Percentiles rank a stretch among this genome's conserved stretches.
These are phyloP conservation scores for Boletus reticuloceps DNA, from an alignment of 768 basidiomycete genomes.

Conservation along the genomic window DNA sequence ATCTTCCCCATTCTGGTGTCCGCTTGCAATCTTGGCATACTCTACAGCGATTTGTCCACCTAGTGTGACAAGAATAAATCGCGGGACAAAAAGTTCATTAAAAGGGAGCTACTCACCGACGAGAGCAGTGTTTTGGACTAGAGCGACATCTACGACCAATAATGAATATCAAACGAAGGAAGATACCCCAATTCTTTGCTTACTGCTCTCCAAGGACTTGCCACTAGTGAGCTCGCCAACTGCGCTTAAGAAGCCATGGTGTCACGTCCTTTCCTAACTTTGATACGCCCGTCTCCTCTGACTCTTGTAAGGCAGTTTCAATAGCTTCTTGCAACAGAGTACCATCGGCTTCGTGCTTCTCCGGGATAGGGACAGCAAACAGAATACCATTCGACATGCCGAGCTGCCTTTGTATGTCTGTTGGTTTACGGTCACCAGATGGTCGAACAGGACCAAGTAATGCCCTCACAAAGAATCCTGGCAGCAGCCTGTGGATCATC, in stretches of 20 bases:
- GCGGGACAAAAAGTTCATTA: background rate
- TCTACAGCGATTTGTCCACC: slow-evolving; percentile 79
- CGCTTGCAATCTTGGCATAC: slow-evolving; percentile 54
- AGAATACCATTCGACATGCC: slow-evolving; percentile 74
- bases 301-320: slow-evolving; percentile 81
- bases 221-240: slow-evolving; percentile 80
- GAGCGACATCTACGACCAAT: slow-evolving; percentile 64
- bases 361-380: slow-evolving; percentile 89
- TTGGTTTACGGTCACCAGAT: background rate
- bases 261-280: slow-evolving; percentile 87
- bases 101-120: slow-evolving; percentile 53
- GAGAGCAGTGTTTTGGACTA: slow-evolving; percentile 85
- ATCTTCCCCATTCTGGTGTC: slow-evolving; percentile 13
- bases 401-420: slow-evolving; percentile 71
- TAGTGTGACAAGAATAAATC: slow-evolving; percentile 25
- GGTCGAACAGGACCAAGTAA: background rate
- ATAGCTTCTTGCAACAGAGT: slow-evolving; percentile 70
- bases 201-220: slow-evolving; percentile 68
- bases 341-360: slow-evolving; percentile 66
- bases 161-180: background rate
- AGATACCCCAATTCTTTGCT: slow-evolving; percentile 24
- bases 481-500: slow-evolving; percentile 67
- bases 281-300: slow-evolving; percentile 75
- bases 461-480: slow-evolving; percentile 62
- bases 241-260: slow-evolving; percentile 87